phyloP scores from a whole-genome alignment of 2,329 filamentous ascomycete species.

The Colletotrichum camelliae region DNA sequence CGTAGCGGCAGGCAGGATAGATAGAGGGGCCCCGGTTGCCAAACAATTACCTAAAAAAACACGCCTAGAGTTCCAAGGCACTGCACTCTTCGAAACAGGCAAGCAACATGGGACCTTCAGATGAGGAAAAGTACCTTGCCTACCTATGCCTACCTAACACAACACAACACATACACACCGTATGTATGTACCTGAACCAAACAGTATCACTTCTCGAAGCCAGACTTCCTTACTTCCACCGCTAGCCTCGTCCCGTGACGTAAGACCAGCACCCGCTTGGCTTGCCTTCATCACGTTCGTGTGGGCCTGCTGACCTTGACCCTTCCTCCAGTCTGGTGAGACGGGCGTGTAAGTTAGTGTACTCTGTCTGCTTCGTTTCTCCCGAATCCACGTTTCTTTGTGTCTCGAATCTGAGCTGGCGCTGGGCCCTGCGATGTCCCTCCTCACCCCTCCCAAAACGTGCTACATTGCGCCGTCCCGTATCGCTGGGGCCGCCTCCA shows the following conservation, averaged over 20 bases:
- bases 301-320: constrained; percentile 12
- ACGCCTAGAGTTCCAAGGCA: not conserved
- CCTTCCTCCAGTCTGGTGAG: not conserved
- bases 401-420: not conserved
- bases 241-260: constrained; percentile 12
- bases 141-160: not conserved
- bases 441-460: not conserved
- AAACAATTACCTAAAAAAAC: constrained; percentile 20
- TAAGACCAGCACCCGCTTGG: constrained; percentile 6
- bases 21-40: not conserved
- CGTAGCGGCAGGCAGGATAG: not conserved
- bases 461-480: not conserved
- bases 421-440: not conserved
- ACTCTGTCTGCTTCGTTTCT: too few species aligned
- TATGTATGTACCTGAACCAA: not conserved
- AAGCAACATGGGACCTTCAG: not conserved
- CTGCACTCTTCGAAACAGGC: not conserved
- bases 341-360: not conserved
- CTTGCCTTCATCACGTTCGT: not conserved
- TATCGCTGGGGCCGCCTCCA: not conserved
- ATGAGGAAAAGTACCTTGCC: not conserved
- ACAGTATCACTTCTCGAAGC: not conserved
- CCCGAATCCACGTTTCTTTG: not conserved
- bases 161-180: not conserved
- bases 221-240: not conserved